A percentile compares a stretch with the other conserved stretches of the same genome.
Conservation (phyloP, 306 rosid species). For the Astragalus glycyphyllos region DNA sequence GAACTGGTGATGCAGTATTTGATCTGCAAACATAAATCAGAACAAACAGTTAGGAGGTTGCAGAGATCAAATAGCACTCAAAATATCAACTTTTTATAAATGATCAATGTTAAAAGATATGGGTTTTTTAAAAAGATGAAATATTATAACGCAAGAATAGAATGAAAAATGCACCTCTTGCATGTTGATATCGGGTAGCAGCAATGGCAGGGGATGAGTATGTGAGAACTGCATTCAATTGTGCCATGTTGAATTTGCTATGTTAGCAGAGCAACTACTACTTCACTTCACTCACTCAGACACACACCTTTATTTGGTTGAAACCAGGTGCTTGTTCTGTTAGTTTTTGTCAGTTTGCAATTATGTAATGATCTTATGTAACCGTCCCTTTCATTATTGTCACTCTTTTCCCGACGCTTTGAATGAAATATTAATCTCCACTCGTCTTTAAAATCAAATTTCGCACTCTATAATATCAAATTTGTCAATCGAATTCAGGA, state of each 20-base stretch:
- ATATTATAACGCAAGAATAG: background rate
- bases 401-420: no score
- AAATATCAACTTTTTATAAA: constrained; percentile 4
- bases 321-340: background rate
- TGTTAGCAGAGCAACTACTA: background rate
- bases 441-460: no score
- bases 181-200: background rate
- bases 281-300: no score
- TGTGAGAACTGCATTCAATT: constrained; percentile 6
- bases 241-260: constrained; percentile 5
- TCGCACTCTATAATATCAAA: no score
- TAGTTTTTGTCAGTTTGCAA: background rate
- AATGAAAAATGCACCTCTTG: background rate
- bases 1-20: constrained; percentile 46
- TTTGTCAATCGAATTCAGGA: no score
- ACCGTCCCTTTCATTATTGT: background rate
- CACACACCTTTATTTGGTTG: background rate
- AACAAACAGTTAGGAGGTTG: background rate
- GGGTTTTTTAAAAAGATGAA: background rate
- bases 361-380: background rate
- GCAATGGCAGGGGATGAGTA: constrained; percentile 1
- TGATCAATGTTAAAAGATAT: no score
- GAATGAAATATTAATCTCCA: no score
- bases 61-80: background rate
- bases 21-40: constrained; percentile 17